phyloP scores from a whole-genome alignment of 441 rosid species.

The Euphorbia neoarborescens region DNA sequence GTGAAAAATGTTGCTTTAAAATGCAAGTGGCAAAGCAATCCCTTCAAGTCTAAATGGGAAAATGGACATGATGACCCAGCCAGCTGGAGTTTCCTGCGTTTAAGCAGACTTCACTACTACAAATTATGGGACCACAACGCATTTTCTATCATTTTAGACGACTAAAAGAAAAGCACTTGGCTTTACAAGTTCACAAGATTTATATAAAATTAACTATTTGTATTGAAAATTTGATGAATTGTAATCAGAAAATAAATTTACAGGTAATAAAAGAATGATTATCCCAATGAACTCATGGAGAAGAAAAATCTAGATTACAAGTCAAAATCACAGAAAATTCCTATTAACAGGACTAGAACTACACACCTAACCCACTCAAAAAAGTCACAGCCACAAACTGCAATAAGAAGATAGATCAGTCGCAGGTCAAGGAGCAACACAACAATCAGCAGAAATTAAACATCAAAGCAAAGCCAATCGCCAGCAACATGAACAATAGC shows the following conservation, averaged over 20 bases:
- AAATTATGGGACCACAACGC: constrained; percentile 8
- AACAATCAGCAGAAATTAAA: constrained; percentile 25
- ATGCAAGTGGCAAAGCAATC: constrained; percentile 2
- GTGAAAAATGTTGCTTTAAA: neutral
- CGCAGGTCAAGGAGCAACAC: neutral
- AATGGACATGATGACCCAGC: constrained; percentile 7
- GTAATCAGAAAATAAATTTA: constrained; percentile 26
- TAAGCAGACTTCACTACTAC: neutral
- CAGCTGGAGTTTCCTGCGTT: constrained; percentile 18
- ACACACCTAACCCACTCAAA: constrained; percentile 32
- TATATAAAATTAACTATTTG: constrained; percentile 18
- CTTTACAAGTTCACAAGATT: neutral
- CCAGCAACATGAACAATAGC: constrained; percentile 29
- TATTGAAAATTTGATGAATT: constrained; percentile 27
- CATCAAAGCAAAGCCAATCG: constrained; percentile 25
- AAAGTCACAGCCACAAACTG: constrained; percentile 26
- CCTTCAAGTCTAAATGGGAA: neutral
- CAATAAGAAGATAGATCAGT: constrained; percentile 13
- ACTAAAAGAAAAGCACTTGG: neutral
- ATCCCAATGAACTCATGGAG: constrained; percentile 23
- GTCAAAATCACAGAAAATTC: constrained; percentile 28
- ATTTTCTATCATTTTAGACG: constrained; percentile 1
- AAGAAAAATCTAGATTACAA: constrained; percentile 17
- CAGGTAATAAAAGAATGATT: constrained; percentile 36
- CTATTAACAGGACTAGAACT: constrained; percentile 31